Base-by-base conservation (phyloP, 495 filamentous ascomycete genomes). In the Parathielavia hyrcaniae region DNA sequence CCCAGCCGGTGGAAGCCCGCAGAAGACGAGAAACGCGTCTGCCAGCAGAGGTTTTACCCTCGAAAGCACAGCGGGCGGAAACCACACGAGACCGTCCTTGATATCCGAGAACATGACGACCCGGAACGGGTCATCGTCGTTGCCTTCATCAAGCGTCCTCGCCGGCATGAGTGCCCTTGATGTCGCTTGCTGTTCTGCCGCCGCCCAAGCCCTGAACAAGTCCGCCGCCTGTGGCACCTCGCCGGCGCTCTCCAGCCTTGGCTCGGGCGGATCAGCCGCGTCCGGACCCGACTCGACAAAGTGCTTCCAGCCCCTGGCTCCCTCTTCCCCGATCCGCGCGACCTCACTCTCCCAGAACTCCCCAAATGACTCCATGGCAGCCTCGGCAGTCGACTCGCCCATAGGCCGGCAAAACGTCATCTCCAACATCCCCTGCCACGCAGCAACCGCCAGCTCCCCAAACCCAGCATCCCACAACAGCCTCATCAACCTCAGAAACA, bases 311-410 rank as follows among this genome's bases (percentile, higher is more conserved):
- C 89, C 91, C 32, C 77, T 72, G 35, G 88, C 85, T 5, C 73
- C 76, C 7, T 69, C 64, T 69, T 97, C 93, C 5, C 93, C 93
- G 53, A 95, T 80, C 9, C 91, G 83, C 4, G 86, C 73, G 8
- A 84, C 78, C 65, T 97, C 93, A 40, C 83, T 88, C 51, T 96
- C 89, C 93, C 93, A 98, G 61, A 91, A 96, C 10, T 80, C 75
- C 30, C 77, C 67, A 52, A 95, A 86, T n/a, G 61, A 50, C 1
- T 66, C 67, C n/a, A 75, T 62, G 0, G 81, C 60, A 13, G 66
- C 52, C 9, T 65, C 62, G 1, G 63, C 46, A 16, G 17, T 39
- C 17, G n/a, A 44, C 1, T 72, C 60, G 16, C 60, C 52, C n/a
- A 65, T 57, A 36, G 67, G 85, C 17, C 71, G 73, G 50, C 83